These are phyloP conservation scores for Tilletia setariae DNA, from an alignment of 1,284 basidiomycete species.

Conservation along the genomic window DNA sequence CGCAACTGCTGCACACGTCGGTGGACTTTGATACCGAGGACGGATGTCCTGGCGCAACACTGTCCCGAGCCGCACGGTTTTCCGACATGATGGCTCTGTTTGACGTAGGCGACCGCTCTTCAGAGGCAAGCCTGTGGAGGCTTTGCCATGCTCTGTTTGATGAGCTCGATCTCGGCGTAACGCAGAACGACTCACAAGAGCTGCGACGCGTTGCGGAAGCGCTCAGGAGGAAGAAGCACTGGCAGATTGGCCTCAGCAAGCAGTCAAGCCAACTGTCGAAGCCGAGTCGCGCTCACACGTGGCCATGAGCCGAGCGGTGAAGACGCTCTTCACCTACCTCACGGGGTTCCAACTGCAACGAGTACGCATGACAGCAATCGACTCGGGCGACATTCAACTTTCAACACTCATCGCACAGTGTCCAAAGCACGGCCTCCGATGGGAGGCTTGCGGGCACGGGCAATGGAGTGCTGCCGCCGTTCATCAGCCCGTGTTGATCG, in stretches of 20 bases:
- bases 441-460: no score
- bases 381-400: constrained; percentile 76
- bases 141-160: constrained; percentile 91
- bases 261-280: constrained; percentile 72
- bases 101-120: constrained; percentile 67
- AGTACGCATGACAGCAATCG: constrained; percentile 73
- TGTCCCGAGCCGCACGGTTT: constrained; percentile 68
- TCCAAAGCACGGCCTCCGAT: no score
- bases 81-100: constrained; percentile 73
- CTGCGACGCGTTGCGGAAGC: constrained; percentile 42
- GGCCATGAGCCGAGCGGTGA: constrained; percentile 38
- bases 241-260: constrained; percentile 78
- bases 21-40: constrained; percentile 61
- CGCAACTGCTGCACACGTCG: constrained; percentile 73
- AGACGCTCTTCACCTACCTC: constrained; percentile 68
- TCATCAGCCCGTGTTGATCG: no score
- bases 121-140: constrained; percentile 69
- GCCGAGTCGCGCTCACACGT: constrained; percentile 54
- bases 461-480: no score
- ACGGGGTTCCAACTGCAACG: constrained; percentile 83
- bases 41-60: constrained; percentile 58
- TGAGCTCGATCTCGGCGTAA: constrained; percentile 67
- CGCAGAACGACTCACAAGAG: constrained; percentile 62
- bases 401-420: constrained; percentile 93
- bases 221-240: constrained; percentile 73